Conservation (phyloP, 495 filamentous ascomycete species). For the Durotheca rogersii region DNA sequence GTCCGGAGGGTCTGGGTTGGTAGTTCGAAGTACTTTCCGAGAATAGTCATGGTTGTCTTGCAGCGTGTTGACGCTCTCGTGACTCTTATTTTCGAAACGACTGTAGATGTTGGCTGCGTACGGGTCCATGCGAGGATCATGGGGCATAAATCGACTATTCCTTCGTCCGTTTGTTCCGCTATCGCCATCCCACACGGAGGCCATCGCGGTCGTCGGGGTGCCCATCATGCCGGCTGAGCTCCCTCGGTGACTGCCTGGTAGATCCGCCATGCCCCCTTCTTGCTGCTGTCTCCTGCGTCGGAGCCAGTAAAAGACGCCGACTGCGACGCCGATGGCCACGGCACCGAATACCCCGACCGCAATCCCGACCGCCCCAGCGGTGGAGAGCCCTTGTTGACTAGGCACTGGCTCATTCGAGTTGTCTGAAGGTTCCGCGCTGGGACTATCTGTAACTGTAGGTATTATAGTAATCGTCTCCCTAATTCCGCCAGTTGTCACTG, state of each 20-base stretch:
- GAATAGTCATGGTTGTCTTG: conserved; percentile 60
- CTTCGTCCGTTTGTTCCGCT: conserved; percentile 39
- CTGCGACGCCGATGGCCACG: conserved; percentile 31
- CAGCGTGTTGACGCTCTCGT: conserved; percentile 55
- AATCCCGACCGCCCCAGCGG: conserved; percentile 44
- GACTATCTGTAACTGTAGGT: conserved; percentile 17
- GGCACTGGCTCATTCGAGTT: conserved; percentile 9
- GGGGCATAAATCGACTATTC: conserved; percentile 52
- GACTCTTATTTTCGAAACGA: conserved; percentile 50
- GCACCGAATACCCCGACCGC: conserved; percentile 42
- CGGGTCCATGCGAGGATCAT: conserved; percentile 58
- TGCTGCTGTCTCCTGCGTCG: conserved; percentile 35
- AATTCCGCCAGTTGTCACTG: conserved; percentile 45
- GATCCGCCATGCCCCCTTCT: conserved; percentile 25
- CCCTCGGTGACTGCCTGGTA: conserved; percentile 35
- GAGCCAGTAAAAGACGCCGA: conserved; percentile 37
- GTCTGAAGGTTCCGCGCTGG: neutral
- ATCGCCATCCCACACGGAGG: conserved; percentile 40
- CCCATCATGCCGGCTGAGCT: conserved; percentile 44
- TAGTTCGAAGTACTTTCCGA: conserved; percentile 53
- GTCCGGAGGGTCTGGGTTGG: conserved; percentile 51
- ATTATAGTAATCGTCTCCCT: conserved; percentile 44
- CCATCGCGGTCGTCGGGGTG: conserved; percentile 37
- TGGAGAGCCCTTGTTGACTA: conserved; percentile 31
- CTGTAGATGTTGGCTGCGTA: conserved; percentile 49